A percentile compares a stretch with the other conserved stretches of the same genome.
Evolutionary conservation across 1,284 basidiomycete genomes (phyloP).

Genomic region (Ceratobasidium sp.): DNA sequence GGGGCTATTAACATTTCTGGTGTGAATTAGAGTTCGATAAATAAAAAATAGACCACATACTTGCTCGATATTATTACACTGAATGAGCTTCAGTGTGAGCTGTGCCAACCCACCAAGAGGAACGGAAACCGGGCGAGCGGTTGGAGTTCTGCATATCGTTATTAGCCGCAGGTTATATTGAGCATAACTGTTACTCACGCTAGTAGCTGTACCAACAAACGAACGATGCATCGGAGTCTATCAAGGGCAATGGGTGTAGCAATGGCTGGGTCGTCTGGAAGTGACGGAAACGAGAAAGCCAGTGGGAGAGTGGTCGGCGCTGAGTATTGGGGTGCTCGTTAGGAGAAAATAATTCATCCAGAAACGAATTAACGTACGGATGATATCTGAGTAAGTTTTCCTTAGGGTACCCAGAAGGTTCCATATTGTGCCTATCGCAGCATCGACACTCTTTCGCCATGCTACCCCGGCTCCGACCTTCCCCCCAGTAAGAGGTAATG

Average conservation of each 20-base stretch:
- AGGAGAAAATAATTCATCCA: not conserved
- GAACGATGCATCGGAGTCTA: conserved; percentile 68
- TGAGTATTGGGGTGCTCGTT: not conserved
- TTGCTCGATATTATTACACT: not conserved
- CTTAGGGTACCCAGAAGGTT: conserved; percentile 69
- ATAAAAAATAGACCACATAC: not conserved
- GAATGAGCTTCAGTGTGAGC: conserved; percentile 55
- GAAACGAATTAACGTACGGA: conserved; percentile 54
- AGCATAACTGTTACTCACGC: conserved; percentile 57
- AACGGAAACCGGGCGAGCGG: conserved; percentile 76
- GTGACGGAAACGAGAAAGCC: conserved; percentile 37
- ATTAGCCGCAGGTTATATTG: not conserved
- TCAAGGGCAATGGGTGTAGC: conserved; percentile 70
- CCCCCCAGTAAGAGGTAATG: conserved; percentile 77
- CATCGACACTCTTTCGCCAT: conserved; percentile 81
- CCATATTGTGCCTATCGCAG: conserved; percentile 74
- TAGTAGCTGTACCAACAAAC: conserved; percentile 68
- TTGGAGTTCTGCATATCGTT: conserved; percentile 63
- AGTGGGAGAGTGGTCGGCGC: not conserved
- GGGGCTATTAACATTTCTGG: not conserved
- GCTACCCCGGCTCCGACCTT: conserved; percentile 77
- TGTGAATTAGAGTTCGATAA: not conserved
- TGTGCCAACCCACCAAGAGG: conserved; percentile 70
- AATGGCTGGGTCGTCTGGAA: conserved; percentile 59
- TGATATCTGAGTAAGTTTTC: conserved; percentile 66